phyloP scores from a whole-genome alignment of 192 early-diverging fungal genomes.

The Coemansia asiatica region DNA sequence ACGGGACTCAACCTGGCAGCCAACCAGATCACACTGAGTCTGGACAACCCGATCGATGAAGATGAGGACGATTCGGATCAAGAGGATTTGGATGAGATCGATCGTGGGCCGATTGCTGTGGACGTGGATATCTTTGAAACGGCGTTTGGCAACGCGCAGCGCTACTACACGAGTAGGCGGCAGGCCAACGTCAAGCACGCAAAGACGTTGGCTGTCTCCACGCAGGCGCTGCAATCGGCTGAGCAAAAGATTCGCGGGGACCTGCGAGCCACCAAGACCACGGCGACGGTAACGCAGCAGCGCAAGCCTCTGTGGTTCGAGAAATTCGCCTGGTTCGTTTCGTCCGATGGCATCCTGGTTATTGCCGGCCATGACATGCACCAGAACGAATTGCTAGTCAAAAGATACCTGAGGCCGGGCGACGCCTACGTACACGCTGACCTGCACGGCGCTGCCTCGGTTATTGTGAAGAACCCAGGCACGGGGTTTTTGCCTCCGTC shows the following conservation, averaged over 20 bases:
- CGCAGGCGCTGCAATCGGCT: conserved; percentile 85
- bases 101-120: conserved; percentile 47
- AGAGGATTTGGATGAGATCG: conserved; percentile 41
- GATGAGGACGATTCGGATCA: conserved; percentile 30
- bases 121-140: conserved; percentile 88
- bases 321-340: conserved; percentile 95
- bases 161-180: conserved; percentile 85
- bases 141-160: conserved; percentile 86
- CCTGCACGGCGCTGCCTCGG: conserved; percentile 85
- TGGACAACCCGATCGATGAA: conserved; percentile 56
- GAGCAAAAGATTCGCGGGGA: conserved; percentile 87
- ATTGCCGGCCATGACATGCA: conserved; percentile 89
- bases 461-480: conserved; percentile 81
- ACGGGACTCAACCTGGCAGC: conserved; percentile 69
- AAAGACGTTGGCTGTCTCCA: conserved; percentile 82
- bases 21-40: conserved; percentile 74
- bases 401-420: conserved; percentile 62
- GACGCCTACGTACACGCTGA: conserved; percentile 95
- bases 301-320: conserved; percentile 98
- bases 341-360: conserved; percentile 88
- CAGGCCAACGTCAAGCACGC: conserved; percentile 83
- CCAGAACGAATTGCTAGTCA: conserved; percentile 92
- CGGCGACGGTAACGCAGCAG: conserved; percentile 73
- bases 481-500: conserved; percentile 69
- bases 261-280: conserved; percentile 73